Percentiles rank a stretch among this genome's conserved stretches.
phyloP scores from a whole-genome alignment of 2,329 filamentous ascomycete genomes.

The Diaporthe longicolla region DNA sequence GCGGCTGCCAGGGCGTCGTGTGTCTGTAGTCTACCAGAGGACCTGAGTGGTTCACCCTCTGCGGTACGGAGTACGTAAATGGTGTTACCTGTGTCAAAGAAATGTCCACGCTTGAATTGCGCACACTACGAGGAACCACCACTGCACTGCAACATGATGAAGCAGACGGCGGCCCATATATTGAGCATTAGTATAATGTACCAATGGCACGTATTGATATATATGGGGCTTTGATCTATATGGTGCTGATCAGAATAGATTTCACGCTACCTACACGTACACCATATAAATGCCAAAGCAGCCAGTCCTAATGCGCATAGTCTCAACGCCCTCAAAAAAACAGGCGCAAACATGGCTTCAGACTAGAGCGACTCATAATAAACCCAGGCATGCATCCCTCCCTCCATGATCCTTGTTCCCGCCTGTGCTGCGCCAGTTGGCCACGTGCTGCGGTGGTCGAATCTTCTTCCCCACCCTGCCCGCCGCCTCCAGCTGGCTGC shows the following conservation, averaged over 20 bases:
- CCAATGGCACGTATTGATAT: neutral
- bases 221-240: neutral
- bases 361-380: neutral
- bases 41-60: neutral
- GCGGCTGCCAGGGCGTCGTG: neutral
- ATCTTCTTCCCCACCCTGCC: neutral
- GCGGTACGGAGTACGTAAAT: neutral
- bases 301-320: neutral
- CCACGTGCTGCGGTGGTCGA: conserved; percentile 16
- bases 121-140: neutral
- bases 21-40: no score
- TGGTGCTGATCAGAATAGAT: neutral
- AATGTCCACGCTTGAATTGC: neutral
- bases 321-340: neutral
- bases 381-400: neutral
- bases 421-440: neutral
- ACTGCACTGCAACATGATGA: conserved; percentile 1
- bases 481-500: neutral
- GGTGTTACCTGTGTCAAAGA: neutral
- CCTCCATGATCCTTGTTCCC: conserved; percentile 26
- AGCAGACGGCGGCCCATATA: neutral
- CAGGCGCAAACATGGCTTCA: neutral
- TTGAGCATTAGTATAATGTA: neutral
- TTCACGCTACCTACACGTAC: neutral
- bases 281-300: neutral